Evolutionary conservation across 495 filamentous ascomycete genomes (phyloP), one percentile per base, ranked within the genome.

Genomic region (Penicillium samsonianum): DNA sequence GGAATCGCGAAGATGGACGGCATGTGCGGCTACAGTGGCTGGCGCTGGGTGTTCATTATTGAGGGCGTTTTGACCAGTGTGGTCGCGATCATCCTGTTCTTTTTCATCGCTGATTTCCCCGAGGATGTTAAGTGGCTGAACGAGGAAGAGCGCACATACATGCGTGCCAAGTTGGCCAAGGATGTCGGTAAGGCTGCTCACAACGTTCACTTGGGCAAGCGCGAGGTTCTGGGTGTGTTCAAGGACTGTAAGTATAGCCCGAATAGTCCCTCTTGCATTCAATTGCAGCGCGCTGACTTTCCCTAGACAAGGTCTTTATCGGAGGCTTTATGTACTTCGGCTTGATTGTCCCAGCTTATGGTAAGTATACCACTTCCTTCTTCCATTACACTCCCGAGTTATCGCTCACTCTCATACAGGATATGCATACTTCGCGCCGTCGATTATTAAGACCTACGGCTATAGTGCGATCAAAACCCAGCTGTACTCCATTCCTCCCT

Each of bases 321-420:
- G 92, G 89, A 53, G 91, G 87, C 2, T 81, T 96, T 65, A 93
- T 95, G 90, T 96, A 96, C 72, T 90, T 79, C 50, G 77, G 77
- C 25, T 75, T 96, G 30, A 88, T 96, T 58, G 91, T 96, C 2
- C 89, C 94, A 0, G 91, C 90, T 31, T 96, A 96, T 64, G 80
- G 83, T 70, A 80, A 78, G 66, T 79, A 72, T 23, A 52, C 14
- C 17, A 51, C 50, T 80, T 78, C n/a, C 5, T 46, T 16, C 38
- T 33, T 16, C 12, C 5, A 28, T 5, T 28, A 14, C 35, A 30
- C n/a, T 40, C 10, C 38, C 58, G 28, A 53, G 17, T 11, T n/a
- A n/a, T 17, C 25, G 16, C 58, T 64, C 17, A 70, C 55, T 35
- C n/a, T 25, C 4, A 14, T 56, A 67, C 46, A 74, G 74, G 75